Evolutionary conservation across 1,139 yeast species (phyloP).

Genomic region (Candida albicans): DNA sequence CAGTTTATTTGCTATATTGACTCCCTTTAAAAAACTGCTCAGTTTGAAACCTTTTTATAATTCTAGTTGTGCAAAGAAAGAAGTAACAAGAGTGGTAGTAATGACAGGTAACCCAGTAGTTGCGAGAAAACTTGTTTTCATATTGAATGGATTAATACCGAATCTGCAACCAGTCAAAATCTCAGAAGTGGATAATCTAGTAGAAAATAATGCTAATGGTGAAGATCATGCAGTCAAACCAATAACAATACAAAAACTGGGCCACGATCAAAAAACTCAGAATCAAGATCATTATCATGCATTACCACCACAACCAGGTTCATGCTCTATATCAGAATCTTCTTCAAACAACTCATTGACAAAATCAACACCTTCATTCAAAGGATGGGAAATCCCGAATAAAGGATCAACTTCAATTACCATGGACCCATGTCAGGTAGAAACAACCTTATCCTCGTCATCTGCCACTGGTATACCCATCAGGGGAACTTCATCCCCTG

Average conservation of each 20-base stretch:
- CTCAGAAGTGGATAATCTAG: background rate
- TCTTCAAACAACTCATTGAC: conserved; percentile 32
- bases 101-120: conserved; percentile 63
- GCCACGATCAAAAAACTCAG: background rate
- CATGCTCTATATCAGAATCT: conserved; percentile 18
- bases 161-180: conserved; percentile 15
- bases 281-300: conserved; percentile 2
- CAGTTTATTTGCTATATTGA: conserved; percentile 43
- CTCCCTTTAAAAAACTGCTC: conserved; percentile 40
- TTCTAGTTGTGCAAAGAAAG: conserved; percentile 21
- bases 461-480: conserved; percentile 13
- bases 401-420: conserved; percentile 29
- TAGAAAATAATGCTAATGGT: background rate
- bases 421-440: conserved; percentile 16
- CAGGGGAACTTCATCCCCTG: conserved; percentile 23
- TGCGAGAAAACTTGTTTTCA: conserved; percentile 58
- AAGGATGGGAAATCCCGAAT: conserved; percentile 48
- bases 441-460: conserved; percentile 6
- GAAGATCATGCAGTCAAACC: background rate
- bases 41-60: conserved; percentile 32
- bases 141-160: conserved; percentile 51
- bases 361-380: conserved; percentile 27
- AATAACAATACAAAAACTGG: background rate
- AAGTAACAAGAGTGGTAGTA: conserved; percentile 50
- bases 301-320: conserved; percentile 7